phyloP scores from a whole-genome alignment of 495 filamentous ascomycete genomes.

The Aspergillus affinis region DNA sequence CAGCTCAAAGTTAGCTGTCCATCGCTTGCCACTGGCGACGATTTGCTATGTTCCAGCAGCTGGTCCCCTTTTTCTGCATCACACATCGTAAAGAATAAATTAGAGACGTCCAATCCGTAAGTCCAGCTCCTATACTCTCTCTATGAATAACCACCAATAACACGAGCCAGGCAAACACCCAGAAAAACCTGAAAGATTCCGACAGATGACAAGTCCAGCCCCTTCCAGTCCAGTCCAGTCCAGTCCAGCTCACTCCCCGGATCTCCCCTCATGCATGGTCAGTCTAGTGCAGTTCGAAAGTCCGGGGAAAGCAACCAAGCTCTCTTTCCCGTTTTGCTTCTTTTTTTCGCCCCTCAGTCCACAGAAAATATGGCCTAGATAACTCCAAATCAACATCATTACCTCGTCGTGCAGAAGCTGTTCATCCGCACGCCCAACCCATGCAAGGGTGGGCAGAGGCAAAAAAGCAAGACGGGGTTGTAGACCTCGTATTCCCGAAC shows the following conservation, averaged over 20 bases:
- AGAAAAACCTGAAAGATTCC: background rate
- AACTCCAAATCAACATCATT: background rate
- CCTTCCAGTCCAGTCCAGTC: too few species aligned
- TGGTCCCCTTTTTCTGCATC: background rate
- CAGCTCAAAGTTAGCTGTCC: too few species aligned
- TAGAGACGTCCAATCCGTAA: background rate
- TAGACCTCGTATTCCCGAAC: background rate
- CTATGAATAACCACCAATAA: background rate
- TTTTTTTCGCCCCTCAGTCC: background rate
- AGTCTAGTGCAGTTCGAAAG: background rate
- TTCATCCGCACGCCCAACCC: background rate
- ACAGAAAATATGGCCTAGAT: background rate
- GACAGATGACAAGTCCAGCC: constrained; percentile 2
- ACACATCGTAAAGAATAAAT: background rate
- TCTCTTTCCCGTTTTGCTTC: background rate
- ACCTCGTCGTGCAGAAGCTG: background rate
- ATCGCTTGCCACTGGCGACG: background rate
- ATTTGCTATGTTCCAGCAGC: background rate
- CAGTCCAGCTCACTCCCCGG: background rate
- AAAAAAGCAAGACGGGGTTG: background rate
- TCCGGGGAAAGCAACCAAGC: background rate
- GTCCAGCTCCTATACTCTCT: background rate
- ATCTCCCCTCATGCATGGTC: background rate
- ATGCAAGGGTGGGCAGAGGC: background rate
- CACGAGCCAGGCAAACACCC: background rate